Evolutionary conservation across 345 rosid genomes (phyloP), one percentile per base, ranked within the genome.

Genomic region (Clausena lansium): DNA sequence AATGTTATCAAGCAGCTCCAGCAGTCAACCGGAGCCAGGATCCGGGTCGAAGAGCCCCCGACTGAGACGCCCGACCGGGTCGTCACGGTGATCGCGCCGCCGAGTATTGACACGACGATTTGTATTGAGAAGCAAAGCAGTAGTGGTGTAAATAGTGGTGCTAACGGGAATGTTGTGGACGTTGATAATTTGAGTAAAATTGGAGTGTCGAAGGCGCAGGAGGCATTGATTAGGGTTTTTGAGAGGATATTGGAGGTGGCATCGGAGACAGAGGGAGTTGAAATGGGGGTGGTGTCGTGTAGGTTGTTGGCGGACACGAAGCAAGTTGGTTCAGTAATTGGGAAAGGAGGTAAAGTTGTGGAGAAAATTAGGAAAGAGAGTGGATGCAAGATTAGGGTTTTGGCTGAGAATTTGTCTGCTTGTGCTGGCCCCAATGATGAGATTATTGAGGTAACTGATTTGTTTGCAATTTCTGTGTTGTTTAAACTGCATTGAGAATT

Each of bases 341-440:
- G 98, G 17, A 94, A 94, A 71, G 97, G 97, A 68, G 97, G 97
- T 76, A 92, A 91, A 79, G 84, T 90, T 33, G 92, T 94, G 78
- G 92, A 86, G 85, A 88, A 87, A 81, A 92, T 94, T 38, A 88
- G 91, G 86, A 92, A 88, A 70, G 95, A 94, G 19, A 90, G 86
- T 78, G 94, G 94, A 0, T 89, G 89, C 82, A 90, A 83, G 73
- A 88, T 93, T 80, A 88, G 86, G 77, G 87, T 92, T 85, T 76
- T 89, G 79, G 76, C 78, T 10, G 95, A 91, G 77, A 91, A 95
- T 63, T 79, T 95, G 80, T 97, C 95, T 10, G 79, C 85, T 22
- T 93, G 98, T 75, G 94, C 93, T 5, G 78, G 70, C 19, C n/a
- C 85, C 28, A 81, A 79, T n/a, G 98, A 95, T 50, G 97, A 88